Conservation (phyloP, 139 green algal genomes). For the Chara braunii region DNA sequence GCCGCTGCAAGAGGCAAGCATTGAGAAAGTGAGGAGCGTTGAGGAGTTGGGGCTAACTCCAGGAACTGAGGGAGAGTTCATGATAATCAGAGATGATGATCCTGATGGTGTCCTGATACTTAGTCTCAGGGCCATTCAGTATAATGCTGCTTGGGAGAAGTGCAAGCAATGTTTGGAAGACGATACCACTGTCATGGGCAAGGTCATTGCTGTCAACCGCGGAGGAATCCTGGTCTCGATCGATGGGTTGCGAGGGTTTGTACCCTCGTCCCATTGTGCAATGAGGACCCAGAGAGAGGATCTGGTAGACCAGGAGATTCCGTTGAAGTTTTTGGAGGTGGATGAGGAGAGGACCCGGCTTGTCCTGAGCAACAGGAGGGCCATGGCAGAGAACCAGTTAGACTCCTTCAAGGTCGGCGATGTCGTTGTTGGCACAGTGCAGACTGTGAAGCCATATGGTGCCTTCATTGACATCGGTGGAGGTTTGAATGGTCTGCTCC, state of each 20-base stretch:
- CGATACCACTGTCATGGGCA: slow-evolving; percentile 66
- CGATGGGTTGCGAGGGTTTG: slow-evolving; percentile 68
- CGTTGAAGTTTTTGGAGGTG: slow-evolving; percentile 91
- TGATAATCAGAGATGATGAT: slow-evolving; percentile 68
- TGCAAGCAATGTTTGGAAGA: slow-evolving; percentile 58
- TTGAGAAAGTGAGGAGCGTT: slow-evolving; percentile 40
- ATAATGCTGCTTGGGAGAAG: slow-evolving; percentile 43
- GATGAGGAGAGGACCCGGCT: slow-evolving; percentile 79
- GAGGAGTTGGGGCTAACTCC: slow-evolving; percentile 49
- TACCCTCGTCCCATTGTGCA: slow-evolving; percentile 64
- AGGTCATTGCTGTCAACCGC: slow-evolving; percentile 62
- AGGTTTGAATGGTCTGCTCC: slow-evolving; percentile 85
- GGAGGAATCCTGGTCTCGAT: slow-evolving; percentile 72
- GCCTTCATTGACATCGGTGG: slow-evolving; percentile 94
- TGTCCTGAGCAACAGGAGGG: slow-evolving; percentile 69
- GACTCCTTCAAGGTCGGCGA: slow-evolving; percentile 63
- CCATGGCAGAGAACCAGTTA: slow-evolving; percentile 37
- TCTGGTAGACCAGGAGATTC: slow-evolving; percentile 62
- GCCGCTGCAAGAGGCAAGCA: slow-evolving; percentile 64
- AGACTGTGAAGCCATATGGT: slow-evolving; percentile 86
- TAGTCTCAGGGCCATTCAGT: slow-evolving; percentile 69
- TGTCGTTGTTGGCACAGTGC: slow-evolving; percentile 83
- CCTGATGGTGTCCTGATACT: slow-evolving; percentile 64
- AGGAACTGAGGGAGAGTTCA: slow-evolving; percentile 73
- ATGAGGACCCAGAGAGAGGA: slow-evolving; percentile 35